Base-by-base conservation (phyloP, 345 rosid species). In the Turritis glabra region DNA sequence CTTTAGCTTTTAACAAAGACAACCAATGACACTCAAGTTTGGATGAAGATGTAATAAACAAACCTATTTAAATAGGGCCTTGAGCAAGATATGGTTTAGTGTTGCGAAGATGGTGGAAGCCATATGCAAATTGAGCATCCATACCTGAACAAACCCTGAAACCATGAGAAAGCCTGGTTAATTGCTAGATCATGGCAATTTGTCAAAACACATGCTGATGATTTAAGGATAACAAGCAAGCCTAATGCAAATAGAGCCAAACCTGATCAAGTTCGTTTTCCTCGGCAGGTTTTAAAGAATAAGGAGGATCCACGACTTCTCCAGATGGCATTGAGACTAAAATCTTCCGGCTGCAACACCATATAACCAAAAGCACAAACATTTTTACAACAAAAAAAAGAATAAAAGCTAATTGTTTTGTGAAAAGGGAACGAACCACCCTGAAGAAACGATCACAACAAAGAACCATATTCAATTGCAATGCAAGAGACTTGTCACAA, bases 121-220 rank as follows among this genome's bases (percentile, higher is more conserved):
- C 96, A 68, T 90, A 90, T 26, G 98, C 99, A 72, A 96, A 92
- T 83, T 90, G 95, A 77, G 99, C 99, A 78, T 96, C 99, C 99
- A 96, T 96, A 78, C 99, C 99, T 92, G 74, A 30, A 41, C 19
- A 64, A 77, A 74, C 82, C 88, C 97, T 95, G 84, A 82, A 77
- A 25, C 63, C 71, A 67, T 32, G 71, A 57, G 32, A 74, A 65
- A 64, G 3, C 8, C 27, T 4, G 43, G 47, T 56, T 32, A 32
- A 56, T 15, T 43, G 9, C 64, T 64, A 73, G 7, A 57, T 15
- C 25, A 35, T 29, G 38, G 2, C 71, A 17, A 51, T 51, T 21
- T 48, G 13, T 5, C 48, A 9, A 26, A 40, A 8, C 64, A 54
- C 1, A 55, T 32, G 35, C 9, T 27, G 25, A 47, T 41, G 78